Percentiles rank a stretch among this genome's conserved stretches.
These are phyloP conservation scores for Withania somnifera DNA, from an alignment of 305 asterid genomes.

Conservation along the genomic window DNA sequence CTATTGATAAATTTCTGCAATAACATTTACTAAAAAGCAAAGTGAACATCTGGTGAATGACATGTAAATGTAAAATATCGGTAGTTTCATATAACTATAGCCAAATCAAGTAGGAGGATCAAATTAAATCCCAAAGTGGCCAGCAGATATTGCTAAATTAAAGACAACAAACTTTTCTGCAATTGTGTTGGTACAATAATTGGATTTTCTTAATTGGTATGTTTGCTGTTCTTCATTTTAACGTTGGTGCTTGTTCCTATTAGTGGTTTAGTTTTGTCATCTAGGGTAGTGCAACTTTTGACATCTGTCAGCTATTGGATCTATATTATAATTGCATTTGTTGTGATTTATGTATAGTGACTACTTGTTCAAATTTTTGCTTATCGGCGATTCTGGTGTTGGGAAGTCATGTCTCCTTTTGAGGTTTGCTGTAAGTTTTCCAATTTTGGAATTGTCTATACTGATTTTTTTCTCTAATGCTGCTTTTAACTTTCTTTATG, in stretches of 20 bases:
- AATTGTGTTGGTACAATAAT: background rate
- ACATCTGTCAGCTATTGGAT: background rate
- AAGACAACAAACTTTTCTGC: background rate
- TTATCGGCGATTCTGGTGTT: constrained; percentile 36
- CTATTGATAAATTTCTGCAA: background rate
- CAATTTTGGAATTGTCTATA: background rate
- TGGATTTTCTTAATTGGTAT: background rate
- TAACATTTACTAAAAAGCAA: background rate
- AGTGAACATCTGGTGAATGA: background rate
- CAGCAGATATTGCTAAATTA: background rate
- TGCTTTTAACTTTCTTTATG: background rate
- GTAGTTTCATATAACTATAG: background rate
- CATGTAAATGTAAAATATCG: background rate
- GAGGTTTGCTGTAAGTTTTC: constrained; percentile 26
- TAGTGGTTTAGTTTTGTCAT: background rate
- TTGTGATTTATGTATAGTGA: constrained; percentile 15
- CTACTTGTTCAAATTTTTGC: constrained; percentile 29
- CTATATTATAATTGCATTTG: background rate
- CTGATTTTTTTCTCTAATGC: background rate
- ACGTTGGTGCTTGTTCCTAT: background rate
- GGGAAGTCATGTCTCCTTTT: constrained; percentile 35
- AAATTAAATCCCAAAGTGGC: background rate
- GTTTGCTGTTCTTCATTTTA: background rate
- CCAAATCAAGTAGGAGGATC: background rate
- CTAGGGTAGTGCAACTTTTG: background rate